These are phyloP conservation scores for Hypoxylon fragiforme DNA, from an alignment of 495 filamentous ascomycete genomes.

Conservation along the genomic window DNA sequence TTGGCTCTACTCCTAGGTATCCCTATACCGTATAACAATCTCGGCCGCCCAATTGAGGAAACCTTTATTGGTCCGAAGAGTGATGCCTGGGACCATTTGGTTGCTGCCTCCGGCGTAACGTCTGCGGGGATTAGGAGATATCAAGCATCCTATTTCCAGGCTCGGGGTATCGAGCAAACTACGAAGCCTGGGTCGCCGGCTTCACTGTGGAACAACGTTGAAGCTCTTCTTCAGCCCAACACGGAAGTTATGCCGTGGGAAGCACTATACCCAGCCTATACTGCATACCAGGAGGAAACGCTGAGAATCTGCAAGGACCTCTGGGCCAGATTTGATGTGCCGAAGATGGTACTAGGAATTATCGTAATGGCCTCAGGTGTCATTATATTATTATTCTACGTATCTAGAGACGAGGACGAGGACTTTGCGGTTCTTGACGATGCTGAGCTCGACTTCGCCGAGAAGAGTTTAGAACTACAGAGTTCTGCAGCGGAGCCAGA, in stretches of 20 bases:
- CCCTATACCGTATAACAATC: slow-evolving; percentile 95
- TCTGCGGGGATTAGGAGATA: slow-evolving; percentile 89
- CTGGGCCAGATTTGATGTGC: slow-evolving; percentile 89
- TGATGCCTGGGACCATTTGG: slow-evolving; percentile 73
- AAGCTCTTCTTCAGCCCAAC: slow-evolving; percentile 37
- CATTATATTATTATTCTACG: slow-evolving; percentile 68
- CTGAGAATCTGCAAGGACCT: slow-evolving; percentile 78
- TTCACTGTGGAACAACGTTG: slow-evolving; percentile 59
- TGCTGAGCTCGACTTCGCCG: slow-evolving; percentile 48
- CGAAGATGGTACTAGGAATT: slow-evolving; percentile 81
- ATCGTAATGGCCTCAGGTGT: slow-evolving; percentile 68
- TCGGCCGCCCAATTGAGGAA: slow-evolving; percentile 93
- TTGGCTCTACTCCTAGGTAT: slow-evolving; percentile 83
- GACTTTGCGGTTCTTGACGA: slow-evolving; percentile 49
- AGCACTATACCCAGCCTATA: slow-evolving; percentile 60
- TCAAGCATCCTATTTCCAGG: slow-evolving; percentile 62
- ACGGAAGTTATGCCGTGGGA: slow-evolving; percentile 42
- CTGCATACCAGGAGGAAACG: slow-evolving; percentile 74
- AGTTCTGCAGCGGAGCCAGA: slow-evolving; percentile 35
- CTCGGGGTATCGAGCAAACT: slow-evolving; percentile 64
- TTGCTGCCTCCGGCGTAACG: slow-evolving; percentile 71
- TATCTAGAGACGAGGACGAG: slow-evolving; percentile 53
- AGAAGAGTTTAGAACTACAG: slow-evolving; percentile 47
- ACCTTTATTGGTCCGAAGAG: slow-evolving; percentile 75
- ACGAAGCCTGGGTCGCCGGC: slow-evolving; percentile 57